Base-by-base conservation (phyloP, 1,139 yeast genomes). In the Debaryomyces nepalensis region DNA sequence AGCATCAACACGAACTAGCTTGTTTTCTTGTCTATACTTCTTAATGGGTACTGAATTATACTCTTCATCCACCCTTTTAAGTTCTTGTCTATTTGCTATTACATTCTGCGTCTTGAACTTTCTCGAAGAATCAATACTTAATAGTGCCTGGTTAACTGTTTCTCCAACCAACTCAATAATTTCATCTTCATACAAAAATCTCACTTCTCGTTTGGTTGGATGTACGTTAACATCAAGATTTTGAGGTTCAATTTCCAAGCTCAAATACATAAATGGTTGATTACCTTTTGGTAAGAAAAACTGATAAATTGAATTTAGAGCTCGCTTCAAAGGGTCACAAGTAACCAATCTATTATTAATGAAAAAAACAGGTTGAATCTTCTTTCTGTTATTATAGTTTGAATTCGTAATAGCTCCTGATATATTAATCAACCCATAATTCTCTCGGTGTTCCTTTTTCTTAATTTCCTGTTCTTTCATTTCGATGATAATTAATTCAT, bases 201-300 rank as follows among this genome's bases (percentile, higher is more conserved):
- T 65, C 1, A 95, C 98, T 55, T 93, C 98, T 41, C 95, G 74
- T 55, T 93, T 93, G 0, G 99, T 93, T 0, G 99, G 99, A 57
- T 95, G 99, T 7, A 95, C 83, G 59, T 93, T 93, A 8, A 93
- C 99, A 59, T 93, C 99, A 10, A 93, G 72, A 46, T 84, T 83
- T 24, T 66, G 68, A 0, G 97, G 87, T 14, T 73, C 69, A 4
- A 93, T 80, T 27, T 71, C 70, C 16, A 93, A 59, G 36, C 88
- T 75, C 41, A 93, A 50, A 61, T 90, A 93, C 1, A 88, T 75
- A 58, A 93, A 93, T 0, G 96, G 87, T 49, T 77, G 82, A 36
- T 77, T 79, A 0, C 96, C 96, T 49, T 84, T 87, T 0, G 98
- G 97, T 11, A 93, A 64, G 58, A 80, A 87, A 9, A 75, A 68